Base-by-base conservation (phyloP, 148 eudicot genomes). In the Rhododendron henanense region DNA sequence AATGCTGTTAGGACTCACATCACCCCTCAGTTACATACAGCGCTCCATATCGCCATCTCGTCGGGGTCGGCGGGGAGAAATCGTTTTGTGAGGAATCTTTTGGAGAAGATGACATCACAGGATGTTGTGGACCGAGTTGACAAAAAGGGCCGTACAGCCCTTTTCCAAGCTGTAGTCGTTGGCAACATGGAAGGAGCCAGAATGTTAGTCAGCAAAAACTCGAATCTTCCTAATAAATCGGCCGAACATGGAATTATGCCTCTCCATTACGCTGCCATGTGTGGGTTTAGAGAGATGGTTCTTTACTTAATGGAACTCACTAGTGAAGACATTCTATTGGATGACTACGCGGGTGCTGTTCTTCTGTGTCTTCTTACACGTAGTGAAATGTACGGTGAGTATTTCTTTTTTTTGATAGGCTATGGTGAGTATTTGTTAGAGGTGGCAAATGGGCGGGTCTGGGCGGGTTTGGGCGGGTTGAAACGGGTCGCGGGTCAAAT, bases 171-270 rank as follows among this genome's bases (percentile, higher is more conserved):
- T 31, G 67, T n/a, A 2, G 7, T 1, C 4, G 19, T 10, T 41
- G 84, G 10, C 50, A 63, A 82, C 51, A 11, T 63, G 9, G 84
- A 82, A 73, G 75, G 51, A 19, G 84, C 75, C 19, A 82, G 37
- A 57, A 3, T 82, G 84, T n/a, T 82, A 16, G 74, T 59, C 18
- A 11, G 23, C 18, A 82, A 82, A 28, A 81, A 81, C 48, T 14
- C 71, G 4, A 6, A 57, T 45, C 19, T 81, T n/a, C 84, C 73
- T 16, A 15, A 81, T 37, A 1, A 1, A 3, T 18, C 0, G 6
- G 10, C 0, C 61, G 0, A 55, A 16, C 0, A 0, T 3, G 19
- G 61, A 11, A 0, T 0, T 1, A 3, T 0, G 0, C 61, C 61
- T 15, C 5, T 55, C 61, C 5, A 55, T 16, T 0, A 0, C 0